Base-by-base conservation (phyloP, 2,329 filamentous ascomycete genomes). In the Cladosporium sp. region DNA sequence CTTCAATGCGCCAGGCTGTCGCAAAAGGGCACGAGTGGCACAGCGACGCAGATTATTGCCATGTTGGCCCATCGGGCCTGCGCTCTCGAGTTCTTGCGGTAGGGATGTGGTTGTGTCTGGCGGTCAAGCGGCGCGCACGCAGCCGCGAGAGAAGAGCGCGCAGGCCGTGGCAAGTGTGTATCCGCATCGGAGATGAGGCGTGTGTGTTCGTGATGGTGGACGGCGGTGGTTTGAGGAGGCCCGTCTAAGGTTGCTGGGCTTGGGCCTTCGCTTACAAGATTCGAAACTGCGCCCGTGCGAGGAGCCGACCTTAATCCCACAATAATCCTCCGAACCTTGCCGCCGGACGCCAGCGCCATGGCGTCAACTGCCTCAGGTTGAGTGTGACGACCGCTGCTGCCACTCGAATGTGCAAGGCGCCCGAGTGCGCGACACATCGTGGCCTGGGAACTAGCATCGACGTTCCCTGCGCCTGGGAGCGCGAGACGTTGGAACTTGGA, bases 251-350 rank as follows among this genome's bases (percentile, higher is more conserved):
- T 55, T 55, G 52, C 40, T 54, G 37, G 51, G 22, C 51, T 20
- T 54, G 37, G 51, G 22, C 37, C 37, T 55, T 56, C 54, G 54
- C 54, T 56, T 56, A 56, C 42, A 56, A 28, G 28, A 49, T 20
- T 56, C 38, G 42, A 49, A 56, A 56, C 42, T 17, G 30, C 52
- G 51, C 51, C 39, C 30, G 30, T 47, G 43, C 54, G 42, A 19
- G 47, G 17, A 50, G 47, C 45, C 34, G 40, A 38, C 39, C 15
- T 3, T 17, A 17, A 47, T 47, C 42, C 54, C 54, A 56, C 54
- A 36, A 36, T 49, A 45, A n/a, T 40, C 30, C 38, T 42, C 52
- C 52, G 54, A 56, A 47, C 52, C 28, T 47, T 43, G 54, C 19
- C 40, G 39, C 28, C 40, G 17, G 30, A 50, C 40, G n/a, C 17